phyloP scores from a whole-genome alignment of 2,329 filamentous ascomycete species.

The Daldinia sp. region DNA sequence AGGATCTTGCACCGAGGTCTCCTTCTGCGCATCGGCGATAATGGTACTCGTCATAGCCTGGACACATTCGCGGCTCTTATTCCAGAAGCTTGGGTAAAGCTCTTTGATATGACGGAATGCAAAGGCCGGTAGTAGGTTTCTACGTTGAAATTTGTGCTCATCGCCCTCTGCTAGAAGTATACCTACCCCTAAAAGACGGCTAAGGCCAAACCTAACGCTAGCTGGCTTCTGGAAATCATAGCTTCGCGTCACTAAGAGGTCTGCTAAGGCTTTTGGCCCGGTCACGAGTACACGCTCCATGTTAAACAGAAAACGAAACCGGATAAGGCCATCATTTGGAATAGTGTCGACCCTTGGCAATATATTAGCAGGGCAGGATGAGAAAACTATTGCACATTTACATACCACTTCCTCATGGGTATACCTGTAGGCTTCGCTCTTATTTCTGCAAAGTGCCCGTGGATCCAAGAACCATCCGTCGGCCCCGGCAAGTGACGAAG shows the following conservation, averaged over 20 bases:
- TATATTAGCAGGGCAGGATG: slow-evolving; percentile 26
- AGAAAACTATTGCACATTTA: background rate
- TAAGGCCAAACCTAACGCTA: slow-evolving; percentile 62
- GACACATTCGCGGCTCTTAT: slow-evolving; percentile 74
- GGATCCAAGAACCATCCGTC: slow-evolving; percentile 53
- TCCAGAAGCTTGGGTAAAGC: slow-evolving; percentile 85
- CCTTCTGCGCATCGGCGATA: slow-evolving; percentile 47
- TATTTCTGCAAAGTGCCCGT: slow-evolving; percentile 58
- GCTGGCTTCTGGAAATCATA: slow-evolving; percentile 75
- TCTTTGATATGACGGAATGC: slow-evolving; percentile 86
- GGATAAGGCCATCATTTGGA: slow-evolving; percentile 73
- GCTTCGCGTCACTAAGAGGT: slow-evolving; percentile 72
- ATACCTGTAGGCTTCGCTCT: slow-evolving; percentile 51
- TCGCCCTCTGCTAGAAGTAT: slow-evolving; percentile 88
- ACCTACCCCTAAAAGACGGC: slow-evolving; percentile 72
- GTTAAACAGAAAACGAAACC: slow-evolving; percentile 61
- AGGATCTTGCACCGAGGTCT: slow-evolving; percentile 26
- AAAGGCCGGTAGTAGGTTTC: slow-evolving; percentile 83
- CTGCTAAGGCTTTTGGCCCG: slow-evolving; percentile 70
- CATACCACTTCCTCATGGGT: slow-evolving; percentile 59
- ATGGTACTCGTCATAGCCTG: slow-evolving; percentile 65
- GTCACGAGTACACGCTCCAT: slow-evolving; percentile 54
- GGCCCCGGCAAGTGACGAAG: slow-evolving; percentile 59
- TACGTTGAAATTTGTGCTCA: slow-evolving; percentile 83
- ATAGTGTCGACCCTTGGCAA: slow-evolving; percentile 63